phyloP scores from a whole-genome alignment of 495 filamentous ascomycete genomes.

The Pyronema omphalodes region DNA sequence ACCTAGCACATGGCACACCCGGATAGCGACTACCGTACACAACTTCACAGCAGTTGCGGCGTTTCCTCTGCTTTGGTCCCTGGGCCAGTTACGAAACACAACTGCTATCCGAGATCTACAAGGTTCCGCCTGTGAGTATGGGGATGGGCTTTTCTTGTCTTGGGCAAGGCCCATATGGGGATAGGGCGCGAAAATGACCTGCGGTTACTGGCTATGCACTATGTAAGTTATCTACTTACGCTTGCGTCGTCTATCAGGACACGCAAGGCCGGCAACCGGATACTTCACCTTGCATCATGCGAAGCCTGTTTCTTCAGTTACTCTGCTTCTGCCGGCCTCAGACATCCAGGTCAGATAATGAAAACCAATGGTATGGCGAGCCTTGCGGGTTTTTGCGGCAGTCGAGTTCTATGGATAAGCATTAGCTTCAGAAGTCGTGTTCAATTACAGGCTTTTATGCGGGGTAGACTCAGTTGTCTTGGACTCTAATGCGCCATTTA shows the following conservation, averaged over 20 bases:
- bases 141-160: neutral
- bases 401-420: neutral
- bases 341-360: neutral
- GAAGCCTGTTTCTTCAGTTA: neutral
- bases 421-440: neutral
- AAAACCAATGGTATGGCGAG: neutral
- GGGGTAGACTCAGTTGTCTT: neutral
- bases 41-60: neutral
- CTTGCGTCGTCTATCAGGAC: neutral
- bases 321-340: neutral
- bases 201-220: neutral
- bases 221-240: neutral
- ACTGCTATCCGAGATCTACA: neutral
- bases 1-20: neutral
- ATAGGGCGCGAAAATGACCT: neutral
- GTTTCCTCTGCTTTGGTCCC: neutral
- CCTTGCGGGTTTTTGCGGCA: neutral
- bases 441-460: neutral
- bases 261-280: neutral
- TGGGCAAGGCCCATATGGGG: neutral
- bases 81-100: neutral
- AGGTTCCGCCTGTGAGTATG: neutral
- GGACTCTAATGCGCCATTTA: neutral
- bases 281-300: slow-evolving; percentile 5
- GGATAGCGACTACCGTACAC: neutral